A percentile compares a stretch with the other conserved stretches of the same genome.
phyloP scores from a whole-genome alignment of 2,329 filamentous ascomycete genomes.

The Colletotrichum plurivorum region DNA sequence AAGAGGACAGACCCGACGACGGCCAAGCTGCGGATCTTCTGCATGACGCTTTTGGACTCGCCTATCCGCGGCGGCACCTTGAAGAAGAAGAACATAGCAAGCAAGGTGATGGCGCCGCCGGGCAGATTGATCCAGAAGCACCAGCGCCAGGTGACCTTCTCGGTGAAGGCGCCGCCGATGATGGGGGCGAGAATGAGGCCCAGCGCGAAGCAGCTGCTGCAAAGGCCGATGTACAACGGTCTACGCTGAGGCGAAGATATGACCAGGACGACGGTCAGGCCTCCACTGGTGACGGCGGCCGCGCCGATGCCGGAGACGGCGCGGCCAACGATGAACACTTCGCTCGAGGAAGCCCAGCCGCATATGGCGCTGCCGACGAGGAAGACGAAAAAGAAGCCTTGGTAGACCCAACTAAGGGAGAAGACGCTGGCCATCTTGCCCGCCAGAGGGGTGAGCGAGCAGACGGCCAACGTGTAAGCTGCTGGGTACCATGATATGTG shows the following conservation, averaged over 20 bases:
- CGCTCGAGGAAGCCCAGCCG: conserved; percentile 59
- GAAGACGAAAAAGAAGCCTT: conserved; percentile 58
- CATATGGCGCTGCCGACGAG: conserved; percentile 59
- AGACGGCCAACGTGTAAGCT: conserved; percentile 57
- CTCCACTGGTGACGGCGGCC: conserved; percentile 64
- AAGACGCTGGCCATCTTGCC: conserved; percentile 60
- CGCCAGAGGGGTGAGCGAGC: conserved; percentile 56
- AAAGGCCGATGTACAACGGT: conserved; percentile 53
- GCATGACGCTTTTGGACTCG: not conserved
- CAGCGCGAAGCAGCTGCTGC: conserved; percentile 60
- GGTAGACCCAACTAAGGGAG: conserved; percentile 60
- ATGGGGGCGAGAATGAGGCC: conserved; percentile 53
- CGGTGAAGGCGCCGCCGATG: conserved; percentile 52
- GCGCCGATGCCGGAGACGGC: conserved; percentile 66
- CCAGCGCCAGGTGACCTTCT: conserved; percentile 54
- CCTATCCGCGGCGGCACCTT: conserved; percentile 56
- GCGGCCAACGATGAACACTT: conserved; percentile 66
- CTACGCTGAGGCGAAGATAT: conserved; percentile 49
- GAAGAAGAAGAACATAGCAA: conserved; percentile 50
- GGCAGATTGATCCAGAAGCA: conserved; percentile 64
- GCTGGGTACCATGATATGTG: conserved; percentile 65
- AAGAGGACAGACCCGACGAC: conserved; percentile 48
- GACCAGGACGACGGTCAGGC: conserved; percentile 65
- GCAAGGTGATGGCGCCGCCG: conserved; percentile 53
- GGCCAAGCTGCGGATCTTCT: conserved; percentile 42